A percentile compares a stretch with the other conserved stretches of the same genome.
Conservation (phyloP, 2,329 filamentous ascomycete species). For the Gyromitra esculenta region DNA sequence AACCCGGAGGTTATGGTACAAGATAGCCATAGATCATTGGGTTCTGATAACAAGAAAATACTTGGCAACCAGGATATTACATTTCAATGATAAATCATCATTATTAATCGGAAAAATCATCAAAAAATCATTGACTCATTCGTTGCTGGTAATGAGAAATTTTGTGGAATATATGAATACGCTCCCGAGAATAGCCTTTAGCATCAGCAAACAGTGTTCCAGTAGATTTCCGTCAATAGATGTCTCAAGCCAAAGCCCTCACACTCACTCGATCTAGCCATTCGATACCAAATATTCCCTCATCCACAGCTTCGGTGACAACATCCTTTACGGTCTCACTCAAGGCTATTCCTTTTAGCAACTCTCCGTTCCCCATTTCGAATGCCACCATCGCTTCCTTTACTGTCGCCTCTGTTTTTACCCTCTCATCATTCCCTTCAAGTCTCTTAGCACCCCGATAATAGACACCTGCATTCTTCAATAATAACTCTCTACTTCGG, state of each 20-base stretch:
- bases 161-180: not conserved
- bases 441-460: slow-evolving; percentile 55
- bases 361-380: slow-evolving; percentile 50
- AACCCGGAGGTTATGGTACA: too few species aligned
- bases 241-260: slow-evolving; percentile 8
- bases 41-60: slow-evolving; percentile 13
- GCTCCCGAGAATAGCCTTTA: not conserved
- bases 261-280: slow-evolving; percentile 52
- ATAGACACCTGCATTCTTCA: slow-evolving; percentile 57
- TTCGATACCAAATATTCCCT: slow-evolving; percentile 58
- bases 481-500: slow-evolving; percentile 46
- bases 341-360: slow-evolving; percentile 41
- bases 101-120: slow-evolving; percentile 12
- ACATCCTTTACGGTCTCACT: slow-evolving; percentile 41
- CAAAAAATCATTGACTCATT: slow-evolving; percentile 36
- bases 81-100: slow-evolving; percentile 6
- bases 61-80: slow-evolving; percentile 5
- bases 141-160: not conserved
- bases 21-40: not conserved
- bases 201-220: not conserved
- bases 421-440: slow-evolving; percentile 42
- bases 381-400: slow-evolving; percentile 54
- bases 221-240: not conserved
- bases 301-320: slow-evolving; percentile 54
- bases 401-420: slow-evolving; percentile 53